Conservation (phyloP, 2,329 filamentous ascomycete species). For the Cladophialophora exuberans region DNA sequence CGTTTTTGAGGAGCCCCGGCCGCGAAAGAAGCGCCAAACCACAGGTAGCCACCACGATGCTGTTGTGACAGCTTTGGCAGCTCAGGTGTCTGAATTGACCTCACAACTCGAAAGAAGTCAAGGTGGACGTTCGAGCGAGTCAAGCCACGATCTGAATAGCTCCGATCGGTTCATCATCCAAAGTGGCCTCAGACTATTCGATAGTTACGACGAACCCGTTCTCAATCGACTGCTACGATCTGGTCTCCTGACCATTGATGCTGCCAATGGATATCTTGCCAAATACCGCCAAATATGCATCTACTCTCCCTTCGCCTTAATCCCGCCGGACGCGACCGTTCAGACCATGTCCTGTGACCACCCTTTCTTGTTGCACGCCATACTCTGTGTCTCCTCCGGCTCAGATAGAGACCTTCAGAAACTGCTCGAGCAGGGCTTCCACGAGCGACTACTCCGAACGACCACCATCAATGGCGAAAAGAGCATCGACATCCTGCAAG, state of each 20-base stretch:
- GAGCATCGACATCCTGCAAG: conserved; percentile 44
- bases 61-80: background rate
- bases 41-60: conserved; percentile 1
- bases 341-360: conserved; percentile 24
- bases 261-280: too few species aligned
- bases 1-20: conserved; percentile 7
- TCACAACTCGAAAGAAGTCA: conserved; percentile 2
- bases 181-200: background rate
- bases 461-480: conserved; percentile 38
- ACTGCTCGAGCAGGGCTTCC: conserved; percentile 35
- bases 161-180: background rate
- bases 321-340: background rate
- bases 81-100: conserved; percentile 1
- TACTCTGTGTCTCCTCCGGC: conserved; percentile 36
- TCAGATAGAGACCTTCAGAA: conserved; percentile 33
- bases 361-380: conserved; percentile 41
- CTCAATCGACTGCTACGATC: too few species aligned
- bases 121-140: background rate
- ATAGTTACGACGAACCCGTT: too few species aligned
- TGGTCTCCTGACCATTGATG: too few species aligned
- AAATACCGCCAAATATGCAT: conserved; percentile 4
- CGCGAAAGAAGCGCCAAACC: conserved; percentile 6
- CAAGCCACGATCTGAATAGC: background rate
- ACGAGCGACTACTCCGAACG: conserved; percentile 35
- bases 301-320: conserved; percentile 6